Evolutionary conservation across 148 eudicot species (phyloP).

Genomic region (Chenopodium suecicum): DNA sequence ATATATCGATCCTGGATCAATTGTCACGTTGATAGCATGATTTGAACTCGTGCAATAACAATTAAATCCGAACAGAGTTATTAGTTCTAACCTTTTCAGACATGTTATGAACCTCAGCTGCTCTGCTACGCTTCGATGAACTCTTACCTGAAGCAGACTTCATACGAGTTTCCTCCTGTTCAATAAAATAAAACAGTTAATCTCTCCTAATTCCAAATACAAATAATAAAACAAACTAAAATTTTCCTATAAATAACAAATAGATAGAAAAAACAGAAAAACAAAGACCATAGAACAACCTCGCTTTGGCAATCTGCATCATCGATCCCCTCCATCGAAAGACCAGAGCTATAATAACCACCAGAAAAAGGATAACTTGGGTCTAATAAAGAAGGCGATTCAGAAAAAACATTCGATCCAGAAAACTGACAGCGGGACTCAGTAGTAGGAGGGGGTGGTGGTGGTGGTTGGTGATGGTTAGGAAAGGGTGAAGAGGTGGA

Average conservation of each 20-base stretch:
- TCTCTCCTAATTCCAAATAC: not conserved
- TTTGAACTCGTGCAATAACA: no score
- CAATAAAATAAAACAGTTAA: not conserved
- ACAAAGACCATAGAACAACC: constrained; percentile 27
- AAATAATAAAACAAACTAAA: not conserved
- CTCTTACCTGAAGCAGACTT: constrained; percentile 45
- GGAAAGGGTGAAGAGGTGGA: constrained; percentile 13
- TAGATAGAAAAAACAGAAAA: not conserved
- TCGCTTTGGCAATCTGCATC: constrained; percentile 40
- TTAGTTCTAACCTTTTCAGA: constrained; percentile 66
- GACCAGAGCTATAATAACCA: constrained; percentile 18
- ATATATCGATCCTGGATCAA: not conserved
- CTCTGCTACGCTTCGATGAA: constrained; percentile 69
- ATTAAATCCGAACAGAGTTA: not conserved
- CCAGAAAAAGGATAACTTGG: constrained; percentile 11
- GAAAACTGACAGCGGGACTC: constrained; percentile 12
- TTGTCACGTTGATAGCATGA: not conserved
- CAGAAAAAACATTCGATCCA: constrained; percentile 25
- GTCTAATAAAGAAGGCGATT: constrained; percentile 13
- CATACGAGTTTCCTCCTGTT: constrained; percentile 35
- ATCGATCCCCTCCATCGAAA: constrained; percentile 33
- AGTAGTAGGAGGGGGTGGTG: not conserved
- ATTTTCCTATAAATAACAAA: not conserved
- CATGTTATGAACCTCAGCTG: constrained; percentile 85
- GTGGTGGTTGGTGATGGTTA: constrained; percentile 10